Evolutionary conservation across 2,329 filamentous ascomycete genomes (phyloP).

Genomic region (Aspergillus sp.): DNA sequence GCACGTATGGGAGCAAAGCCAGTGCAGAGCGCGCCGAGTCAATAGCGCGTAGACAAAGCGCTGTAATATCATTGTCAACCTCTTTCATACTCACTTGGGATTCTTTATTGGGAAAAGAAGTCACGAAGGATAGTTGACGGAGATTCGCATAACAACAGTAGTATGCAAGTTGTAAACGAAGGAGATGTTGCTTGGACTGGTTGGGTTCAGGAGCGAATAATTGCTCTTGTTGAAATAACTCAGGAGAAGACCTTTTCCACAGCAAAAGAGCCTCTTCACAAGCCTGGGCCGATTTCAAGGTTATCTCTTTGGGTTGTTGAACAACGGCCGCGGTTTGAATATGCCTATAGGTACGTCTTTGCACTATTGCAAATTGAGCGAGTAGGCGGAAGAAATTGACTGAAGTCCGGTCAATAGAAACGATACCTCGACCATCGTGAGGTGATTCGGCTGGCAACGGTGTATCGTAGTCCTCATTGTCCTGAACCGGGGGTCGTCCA

Average conservation of each 20-base stretch:
- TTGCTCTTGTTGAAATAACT: slow-evolving; percentile 4
- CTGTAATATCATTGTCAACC: neutral
- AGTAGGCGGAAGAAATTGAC: slow-evolving; percentile 17
- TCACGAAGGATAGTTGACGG: slow-evolving; percentile 7
- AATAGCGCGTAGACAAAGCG: neutral
- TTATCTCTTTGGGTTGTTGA: neutral
- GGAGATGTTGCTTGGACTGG: slow-evolving; percentile 10
- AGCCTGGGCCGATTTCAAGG: slow-evolving; percentile 4
- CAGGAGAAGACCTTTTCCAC: slow-evolving; percentile 10
- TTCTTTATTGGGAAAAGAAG: neutral
- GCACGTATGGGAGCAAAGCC: neutral
- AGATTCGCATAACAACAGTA: slow-evolving; percentile 18
- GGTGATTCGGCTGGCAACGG: slow-evolving; percentile 9
- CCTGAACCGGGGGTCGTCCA: slow-evolving; percentile 19
- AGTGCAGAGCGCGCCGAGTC: slow-evolving; percentile 12
- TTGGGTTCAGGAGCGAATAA: slow-evolving; percentile 2
- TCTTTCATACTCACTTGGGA: neutral
- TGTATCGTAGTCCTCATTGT: slow-evolving; percentile 17
- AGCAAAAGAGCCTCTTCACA: slow-evolving; percentile 14
- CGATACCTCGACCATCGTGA: slow-evolving; percentile 11
- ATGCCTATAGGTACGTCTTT: slow-evolving; percentile 11
- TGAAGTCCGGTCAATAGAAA: slow-evolving; percentile 3
- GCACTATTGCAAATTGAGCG: slow-evolving; percentile 14
- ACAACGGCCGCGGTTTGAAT: slow-evolving; percentile 9
- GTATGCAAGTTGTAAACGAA: slow-evolving; percentile 17